A percentile compares a stretch with the other conserved stretches of the same genome.
phyloP scores from a whole-genome alignment of 1,139 yeast genomes.

The Scheffersomyces parashehatae region DNA sequence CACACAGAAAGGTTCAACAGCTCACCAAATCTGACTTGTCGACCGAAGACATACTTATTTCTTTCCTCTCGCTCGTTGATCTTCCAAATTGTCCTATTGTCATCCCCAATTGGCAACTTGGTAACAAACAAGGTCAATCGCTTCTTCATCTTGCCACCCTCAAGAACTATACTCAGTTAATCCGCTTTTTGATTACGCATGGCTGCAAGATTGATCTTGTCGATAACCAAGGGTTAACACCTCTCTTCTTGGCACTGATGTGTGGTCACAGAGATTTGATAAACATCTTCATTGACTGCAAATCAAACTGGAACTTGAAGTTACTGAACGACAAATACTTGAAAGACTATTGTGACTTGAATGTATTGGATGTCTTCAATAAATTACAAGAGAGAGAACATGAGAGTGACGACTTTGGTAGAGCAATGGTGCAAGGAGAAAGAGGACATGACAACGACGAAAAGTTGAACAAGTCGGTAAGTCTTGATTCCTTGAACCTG shows the following conservation, averaged over 20 bases:
- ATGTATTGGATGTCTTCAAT: slow-evolving; percentile 58
- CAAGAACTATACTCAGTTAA: slow-evolving; percentile 66
- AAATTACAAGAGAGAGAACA: slow-evolving; percentile 19
- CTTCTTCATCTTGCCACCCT: slow-evolving; percentile 81
- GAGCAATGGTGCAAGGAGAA: not conserved
- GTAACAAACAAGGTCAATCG: slow-evolving; percentile 82
- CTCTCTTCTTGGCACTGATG: slow-evolving; percentile 82
- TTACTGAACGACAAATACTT: slow-evolving; percentile 59
- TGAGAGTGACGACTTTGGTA: slow-evolving; percentile 14
- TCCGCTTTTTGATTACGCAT: slow-evolving; percentile 63
- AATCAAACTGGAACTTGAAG: slow-evolving; percentile 60
- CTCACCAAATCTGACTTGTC: slow-evolving; percentile 46
- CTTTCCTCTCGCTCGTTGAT: slow-evolving; percentile 64
- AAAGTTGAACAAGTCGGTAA: slow-evolving; percentile 26
- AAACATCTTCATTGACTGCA: slow-evolving; percentile 57
- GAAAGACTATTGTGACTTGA: slow-evolving; percentile 59
- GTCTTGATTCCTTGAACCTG: slow-evolving; percentile 43
- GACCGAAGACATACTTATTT: slow-evolving; percentile 60
- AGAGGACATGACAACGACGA: slow-evolving; percentile 8
- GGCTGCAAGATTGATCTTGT: slow-evolving; percentile 79
- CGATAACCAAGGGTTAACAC: slow-evolving; percentile 82
- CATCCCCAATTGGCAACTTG: slow-evolving; percentile 76
- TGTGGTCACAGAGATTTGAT: slow-evolving; percentile 69
- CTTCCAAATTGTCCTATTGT: slow-evolving; percentile 62
- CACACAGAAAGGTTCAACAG: slow-evolving; percentile 50